Conservation (phyloP, 495 filamentous ascomycete genomes). For the Aspergillus kassunensis region DNA sequence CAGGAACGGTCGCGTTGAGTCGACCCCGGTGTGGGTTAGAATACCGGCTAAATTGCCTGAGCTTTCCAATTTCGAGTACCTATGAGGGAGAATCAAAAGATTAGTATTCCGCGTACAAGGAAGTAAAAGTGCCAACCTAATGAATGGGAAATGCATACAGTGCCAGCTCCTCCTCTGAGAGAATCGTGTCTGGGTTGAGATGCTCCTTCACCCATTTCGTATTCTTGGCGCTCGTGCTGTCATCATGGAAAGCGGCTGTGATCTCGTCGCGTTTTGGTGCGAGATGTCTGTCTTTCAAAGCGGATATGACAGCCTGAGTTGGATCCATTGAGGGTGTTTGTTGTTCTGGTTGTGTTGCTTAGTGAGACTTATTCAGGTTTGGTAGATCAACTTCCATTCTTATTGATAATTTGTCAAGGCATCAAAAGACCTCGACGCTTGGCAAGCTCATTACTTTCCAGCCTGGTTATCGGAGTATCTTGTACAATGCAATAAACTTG, state of each 20-base stretch:
- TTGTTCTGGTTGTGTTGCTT: not conserved
- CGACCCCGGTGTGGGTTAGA: conserved; percentile 22
- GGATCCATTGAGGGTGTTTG: conserved; percentile 10
- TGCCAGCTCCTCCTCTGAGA: conserved; percentile 39
- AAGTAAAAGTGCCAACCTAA: too few relatives aligned
- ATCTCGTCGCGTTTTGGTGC: conserved; percentile 25
- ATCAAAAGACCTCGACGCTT: not conserved
- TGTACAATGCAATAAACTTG: too few relatives aligned
- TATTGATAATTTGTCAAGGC: not conserved
- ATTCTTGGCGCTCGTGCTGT: conserved; percentile 12
- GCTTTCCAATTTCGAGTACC: conserved; percentile 32
- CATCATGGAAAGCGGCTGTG: conserved; percentile 26
- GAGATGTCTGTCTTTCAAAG: conserved; percentile 32
- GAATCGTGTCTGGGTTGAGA: conserved; percentile 30
- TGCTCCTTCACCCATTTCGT: conserved; percentile 34
- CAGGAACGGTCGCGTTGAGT: conserved; percentile 34
- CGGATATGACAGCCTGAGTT: conserved; percentile 12
- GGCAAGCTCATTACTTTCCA: not conserved
- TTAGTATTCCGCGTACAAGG: not conserved
- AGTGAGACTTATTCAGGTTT: not conserved
- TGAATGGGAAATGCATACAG: conserved; percentile 22
- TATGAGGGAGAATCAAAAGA: conserved; percentile 4
- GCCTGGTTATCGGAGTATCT: not conserved
- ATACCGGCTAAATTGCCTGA: conserved; percentile 28
- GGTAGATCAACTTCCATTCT: not conserved